A percentile compares a stretch with the other conserved stretches of the same genome.
Evolutionary conservation across 768 basidiomycete genomes (phyloP).

Genomic region (Pisolithus microcarpus): DNA sequence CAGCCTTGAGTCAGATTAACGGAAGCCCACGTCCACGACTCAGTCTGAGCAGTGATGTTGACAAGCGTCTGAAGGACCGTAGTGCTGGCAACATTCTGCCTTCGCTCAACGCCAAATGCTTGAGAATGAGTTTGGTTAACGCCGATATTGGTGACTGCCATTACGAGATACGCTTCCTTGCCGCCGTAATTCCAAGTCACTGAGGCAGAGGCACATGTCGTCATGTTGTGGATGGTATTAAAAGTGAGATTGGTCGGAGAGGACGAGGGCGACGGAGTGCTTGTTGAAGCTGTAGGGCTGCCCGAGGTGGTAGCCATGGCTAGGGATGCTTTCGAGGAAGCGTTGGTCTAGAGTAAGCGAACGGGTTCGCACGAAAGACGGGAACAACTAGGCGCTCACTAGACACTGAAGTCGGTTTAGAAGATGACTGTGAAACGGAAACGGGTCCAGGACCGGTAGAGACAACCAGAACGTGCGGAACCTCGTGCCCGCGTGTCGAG

Average conservation of each 20-base stretch:
- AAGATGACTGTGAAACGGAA: too few species aligned
- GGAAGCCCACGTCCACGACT: conserved; percentile 34
- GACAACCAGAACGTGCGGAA: not conserved
- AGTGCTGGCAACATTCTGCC: not conserved
- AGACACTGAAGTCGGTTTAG: not conserved
- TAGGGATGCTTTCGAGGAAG: conserved; percentile 1
- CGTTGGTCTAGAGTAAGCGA: not conserved
- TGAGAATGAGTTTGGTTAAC: conserved; percentile 23
- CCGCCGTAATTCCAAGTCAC: conserved; percentile 38
- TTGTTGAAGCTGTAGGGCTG: conserved; percentile 4
- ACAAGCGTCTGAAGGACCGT: conserved; percentile 10
- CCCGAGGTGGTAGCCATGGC: conserved; percentile 7
- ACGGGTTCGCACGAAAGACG: not conserved
- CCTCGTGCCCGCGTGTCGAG: not conserved
- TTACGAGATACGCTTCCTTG: conserved; percentile 17
- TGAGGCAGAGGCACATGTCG: conserved; percentile 26
- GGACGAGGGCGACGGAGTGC: conserved; percentile 4
- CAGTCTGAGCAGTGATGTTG: not conserved
- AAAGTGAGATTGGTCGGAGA: conserved; percentile 16
- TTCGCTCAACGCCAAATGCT: conserved; percentile 1
- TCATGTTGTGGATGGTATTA: conserved; percentile 23
- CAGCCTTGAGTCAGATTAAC: conserved; percentile 44
- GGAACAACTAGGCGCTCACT: not conserved
- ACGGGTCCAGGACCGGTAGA: not conserved
- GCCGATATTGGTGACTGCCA: conserved; percentile 36